A percentile compares a stretch with the other conserved stretches of the same genome.
These are phyloP conservation scores for Schizophyllum amplum DNA, from an alignment of 1,284 basidiomycete species.

Conservation along the genomic window DNA sequence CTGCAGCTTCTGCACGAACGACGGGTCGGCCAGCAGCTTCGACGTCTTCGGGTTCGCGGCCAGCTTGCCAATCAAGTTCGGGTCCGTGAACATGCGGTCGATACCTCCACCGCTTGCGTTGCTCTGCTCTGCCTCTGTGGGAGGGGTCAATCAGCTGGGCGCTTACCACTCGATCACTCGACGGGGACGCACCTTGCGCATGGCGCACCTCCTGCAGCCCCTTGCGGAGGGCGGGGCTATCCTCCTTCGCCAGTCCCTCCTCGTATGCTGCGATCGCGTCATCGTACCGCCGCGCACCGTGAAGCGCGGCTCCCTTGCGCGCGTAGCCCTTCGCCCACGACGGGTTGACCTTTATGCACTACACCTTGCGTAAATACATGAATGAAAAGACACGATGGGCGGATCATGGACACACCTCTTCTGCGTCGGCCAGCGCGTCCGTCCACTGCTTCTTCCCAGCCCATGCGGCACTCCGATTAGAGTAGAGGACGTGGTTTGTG, in stretches of 20 bases:
- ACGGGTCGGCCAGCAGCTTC: conserved; percentile 76
- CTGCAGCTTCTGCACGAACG: conserved; percentile 70
- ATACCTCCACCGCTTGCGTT: conserved; percentile 48
- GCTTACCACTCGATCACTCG: neutral
- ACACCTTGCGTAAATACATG: conserved; percentile 2
- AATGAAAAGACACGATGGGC: conserved; percentile 6
- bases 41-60: conserved; percentile 81
- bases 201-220: conserved; percentile 83
- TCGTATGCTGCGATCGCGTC: conserved; percentile 83
- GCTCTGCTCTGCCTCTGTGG: conserved; percentile 17
- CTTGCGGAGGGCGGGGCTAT: conserved; percentile 76
- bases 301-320: conserved; percentile 91
- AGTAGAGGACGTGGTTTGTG: conserved; percentile 84
- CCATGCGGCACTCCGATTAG: conserved; percentile 88
- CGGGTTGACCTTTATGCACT: conserved; percentile 76
- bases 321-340: conserved; percentile 89
- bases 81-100: conserved; percentile 81
- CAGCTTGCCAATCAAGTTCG: conserved; percentile 77
- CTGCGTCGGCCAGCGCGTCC: conserved; percentile 82
- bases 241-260: conserved; percentile 73
- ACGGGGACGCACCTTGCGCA: conserved; percentile 51
- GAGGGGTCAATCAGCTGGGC: neutral
- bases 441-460: conserved; percentile 76
- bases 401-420: conserved; percentile 53
- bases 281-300: conserved; percentile 72